A percentile compares a stretch with the other conserved stretches of the same genome.
phyloP scores from a whole-genome alignment of 495 filamentous ascomycete species.

The Annulohypoxylon moriforme region DNA sequence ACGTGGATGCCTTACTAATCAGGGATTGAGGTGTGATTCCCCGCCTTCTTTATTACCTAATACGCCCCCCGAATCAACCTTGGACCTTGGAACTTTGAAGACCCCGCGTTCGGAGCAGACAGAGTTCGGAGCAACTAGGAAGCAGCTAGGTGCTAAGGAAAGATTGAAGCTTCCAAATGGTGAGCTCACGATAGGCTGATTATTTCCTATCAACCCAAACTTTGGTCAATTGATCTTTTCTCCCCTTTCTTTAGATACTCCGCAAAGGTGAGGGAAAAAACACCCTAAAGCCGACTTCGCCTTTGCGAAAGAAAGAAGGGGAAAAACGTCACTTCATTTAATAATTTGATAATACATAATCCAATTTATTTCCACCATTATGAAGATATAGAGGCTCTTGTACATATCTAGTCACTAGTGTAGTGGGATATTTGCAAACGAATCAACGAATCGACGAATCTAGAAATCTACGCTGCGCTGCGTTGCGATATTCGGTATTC shows the following conservation, averaged over 20 bases:
- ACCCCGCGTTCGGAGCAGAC: conserved; percentile 49
- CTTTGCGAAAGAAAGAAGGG: background rate
- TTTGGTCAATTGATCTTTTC: background rate
- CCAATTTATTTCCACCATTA: conserved; percentile 18
- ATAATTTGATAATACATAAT: too few species aligned
- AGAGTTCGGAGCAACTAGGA: conserved; percentile 26
- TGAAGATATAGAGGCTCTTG: conserved; percentile 25
- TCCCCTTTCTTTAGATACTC: conserved; percentile 23
- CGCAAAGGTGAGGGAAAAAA: conserved; percentile 12
- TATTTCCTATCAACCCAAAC: conserved; percentile 23
- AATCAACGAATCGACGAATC: too few species aligned
- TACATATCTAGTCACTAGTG: background rate
- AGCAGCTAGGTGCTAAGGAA: conserved; percentile 1
- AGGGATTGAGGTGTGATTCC: conserved; percentile 21
- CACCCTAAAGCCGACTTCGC: conserved; percentile 32
- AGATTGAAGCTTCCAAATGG: conserved; percentile 32
- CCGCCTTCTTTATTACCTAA: conserved; percentile 35
- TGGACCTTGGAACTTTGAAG: conserved; percentile 10
- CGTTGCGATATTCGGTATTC: background rate
- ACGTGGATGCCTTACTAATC: conserved; percentile 27
- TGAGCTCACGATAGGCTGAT: conserved; percentile 43
- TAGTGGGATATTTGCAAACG: background rate
- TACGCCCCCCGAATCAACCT: conserved; percentile 17
- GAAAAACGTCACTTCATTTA: background rate
- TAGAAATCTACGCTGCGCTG: background rate